Percentiles rank a stretch among this genome's conserved stretches.
Conservation (phyloP, 2,329 filamentous ascomycete species). For the Sporothrix sp. region DNA sequence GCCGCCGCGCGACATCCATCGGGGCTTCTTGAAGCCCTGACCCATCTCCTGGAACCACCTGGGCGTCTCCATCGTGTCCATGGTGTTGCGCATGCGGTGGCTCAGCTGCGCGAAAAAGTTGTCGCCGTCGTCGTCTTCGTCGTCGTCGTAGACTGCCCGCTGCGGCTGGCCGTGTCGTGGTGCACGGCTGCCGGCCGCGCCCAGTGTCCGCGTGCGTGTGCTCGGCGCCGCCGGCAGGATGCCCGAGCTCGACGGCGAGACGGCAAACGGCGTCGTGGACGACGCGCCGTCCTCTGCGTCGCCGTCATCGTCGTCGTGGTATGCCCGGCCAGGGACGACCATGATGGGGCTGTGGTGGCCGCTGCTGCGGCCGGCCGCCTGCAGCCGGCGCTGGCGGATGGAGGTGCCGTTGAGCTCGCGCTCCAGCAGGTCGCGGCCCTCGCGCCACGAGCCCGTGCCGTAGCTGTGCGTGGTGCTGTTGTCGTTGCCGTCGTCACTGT, state of each 20-base stretch:
- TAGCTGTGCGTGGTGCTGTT: slow-evolving; percentile 50
- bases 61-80: slow-evolving; percentile 73
- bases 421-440: slow-evolving; percentile 84
- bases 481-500: slow-evolving; percentile 59
- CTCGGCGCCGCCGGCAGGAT: slow-evolving; percentile 11
- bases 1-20: slow-evolving; percentile 62
- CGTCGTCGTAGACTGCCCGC: slow-evolving; percentile 13
- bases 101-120: slow-evolving; percentile 77
- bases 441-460: slow-evolving; percentile 78
- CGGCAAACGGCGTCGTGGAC: slow-evolving; percentile 34
- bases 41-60: slow-evolving; percentile 70
- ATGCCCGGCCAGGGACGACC: slow-evolving; percentile 28
- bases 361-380: slow-evolving; percentile 26
- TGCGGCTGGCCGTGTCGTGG: neutral
- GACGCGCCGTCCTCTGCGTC: slow-evolving; percentile 5
- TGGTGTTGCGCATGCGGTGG: slow-evolving; percentile 81
- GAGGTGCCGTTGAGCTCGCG: slow-evolving; percentile 64
- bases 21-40: slow-evolving; percentile 61
- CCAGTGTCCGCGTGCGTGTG: slow-evolving; percentile 21
- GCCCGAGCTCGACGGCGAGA: slow-evolving; percentile 26
- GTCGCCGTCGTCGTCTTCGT: slow-evolving; percentile 54
- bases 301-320: slow-evolving; percentile 12
- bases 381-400: slow-evolving; percentile 39
- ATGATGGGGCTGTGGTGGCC: slow-evolving; percentile 21
- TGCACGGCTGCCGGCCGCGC: slow-evolving; percentile 11